phyloP scores from a whole-genome alignment of 2,329 filamentous ascomycete species.

The Claviceps capensis region DNA sequence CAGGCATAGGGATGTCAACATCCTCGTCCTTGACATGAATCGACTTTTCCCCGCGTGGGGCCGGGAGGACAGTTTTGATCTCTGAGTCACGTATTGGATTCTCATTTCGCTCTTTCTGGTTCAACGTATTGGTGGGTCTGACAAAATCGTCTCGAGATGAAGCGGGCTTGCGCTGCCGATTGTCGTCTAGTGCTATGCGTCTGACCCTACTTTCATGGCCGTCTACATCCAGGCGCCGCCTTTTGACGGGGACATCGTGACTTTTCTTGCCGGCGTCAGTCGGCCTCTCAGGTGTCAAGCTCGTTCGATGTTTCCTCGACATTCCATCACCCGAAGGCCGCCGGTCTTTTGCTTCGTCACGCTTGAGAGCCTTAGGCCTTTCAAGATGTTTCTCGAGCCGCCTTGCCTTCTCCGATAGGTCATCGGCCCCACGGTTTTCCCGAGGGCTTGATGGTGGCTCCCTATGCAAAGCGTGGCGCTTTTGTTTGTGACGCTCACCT shows the following conservation, averaged over 20 bases:
- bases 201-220: constrained; percentile 34
- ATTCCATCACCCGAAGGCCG: constrained; percentile 33
- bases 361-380: constrained; percentile 45
- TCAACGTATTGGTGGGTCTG: constrained; percentile 20
- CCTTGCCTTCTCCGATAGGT: constrained; percentile 32
- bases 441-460: constrained; percentile 38
- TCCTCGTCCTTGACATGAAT: constrained; percentile 47
- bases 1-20: constrained; percentile 41
- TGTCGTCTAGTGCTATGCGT: constrained; percentile 30
- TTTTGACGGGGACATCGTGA: constrained; percentile 37
- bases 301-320: constrained; percentile 45
- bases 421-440: constrained; percentile 36
- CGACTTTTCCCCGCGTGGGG: constrained; percentile 28
- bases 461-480: constrained; percentile 31
- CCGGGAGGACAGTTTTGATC: constrained; percentile 28
- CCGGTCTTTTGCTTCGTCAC: constrained; percentile 46
- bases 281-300: constrained; percentile 42
- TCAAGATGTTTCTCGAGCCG: constrained; percentile 43
- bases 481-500: constrained; percentile 43
- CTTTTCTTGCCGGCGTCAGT: constrained; percentile 39
- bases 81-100: constrained; percentile 16
- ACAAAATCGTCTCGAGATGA: constrained; percentile 25
- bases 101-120: constrained; percentile 29
- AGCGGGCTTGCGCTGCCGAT: constrained; percentile 28
- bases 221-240: constrained; percentile 43